A percentile compares a stretch with the other conserved stretches of the same genome.
phyloP scores from a whole-genome alignment of 805 yeast species.

The Brettanomyces bruxellensis region DNA sequence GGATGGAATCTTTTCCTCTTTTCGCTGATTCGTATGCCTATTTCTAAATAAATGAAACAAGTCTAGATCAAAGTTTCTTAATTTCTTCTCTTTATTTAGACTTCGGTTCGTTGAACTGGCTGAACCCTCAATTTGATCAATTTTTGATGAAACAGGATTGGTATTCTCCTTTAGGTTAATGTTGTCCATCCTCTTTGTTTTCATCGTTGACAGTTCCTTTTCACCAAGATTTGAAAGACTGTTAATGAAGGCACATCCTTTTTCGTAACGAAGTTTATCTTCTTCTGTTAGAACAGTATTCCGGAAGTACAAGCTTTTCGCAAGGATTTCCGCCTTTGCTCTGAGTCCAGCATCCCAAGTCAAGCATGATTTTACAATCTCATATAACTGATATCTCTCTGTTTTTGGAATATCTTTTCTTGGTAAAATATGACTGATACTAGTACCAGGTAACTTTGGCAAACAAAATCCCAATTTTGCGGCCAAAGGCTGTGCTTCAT shows the following conservation, averaged over 20 bases:
- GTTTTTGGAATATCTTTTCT: constrained; percentile 30
- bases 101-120: too few species aligned
- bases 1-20: background rate
- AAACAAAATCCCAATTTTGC: constrained; percentile 44
- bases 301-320: constrained; percentile 46
- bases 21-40: background rate
- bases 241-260: background rate
- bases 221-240: background rate
- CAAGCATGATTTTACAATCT: constrained; percentile 41
- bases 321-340: constrained; percentile 39
- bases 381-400: constrained; percentile 32
- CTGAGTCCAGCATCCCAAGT: constrained; percentile 76
- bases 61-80: background rate
- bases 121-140: too few species aligned
- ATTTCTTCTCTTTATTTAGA: too few species aligned
- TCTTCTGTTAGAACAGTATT: constrained; percentile 26
- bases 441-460: constrained; percentile 46
- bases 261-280: background rate
- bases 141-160: too few species aligned
- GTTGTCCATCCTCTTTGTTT: background rate
- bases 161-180: background rate
- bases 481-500: constrained; percentile 47
- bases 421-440: constrained; percentile 36
- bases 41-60: background rate
- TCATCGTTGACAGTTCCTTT: background rate